A percentile compares a stretch with the other conserved stretches of the same genome.
Conservation (phyloP, 495 filamentous ascomycete species). For the Penicillium malachiteum region DNA sequence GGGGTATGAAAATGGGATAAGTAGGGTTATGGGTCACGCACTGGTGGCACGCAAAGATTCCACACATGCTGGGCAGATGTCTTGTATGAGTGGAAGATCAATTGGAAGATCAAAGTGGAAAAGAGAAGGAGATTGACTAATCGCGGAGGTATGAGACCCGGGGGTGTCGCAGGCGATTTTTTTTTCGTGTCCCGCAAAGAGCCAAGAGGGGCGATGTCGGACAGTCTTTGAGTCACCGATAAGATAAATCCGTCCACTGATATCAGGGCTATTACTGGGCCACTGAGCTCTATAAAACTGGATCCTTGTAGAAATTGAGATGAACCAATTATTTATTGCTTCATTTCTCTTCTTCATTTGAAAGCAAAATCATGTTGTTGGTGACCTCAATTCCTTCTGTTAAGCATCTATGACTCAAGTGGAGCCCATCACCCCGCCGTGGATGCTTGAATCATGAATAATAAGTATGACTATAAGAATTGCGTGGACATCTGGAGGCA, state of each 20-base stretch:
- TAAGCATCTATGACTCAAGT: no score
- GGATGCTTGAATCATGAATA: no score
- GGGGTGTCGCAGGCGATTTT: conserved; percentile 30
- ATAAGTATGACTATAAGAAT: no score
- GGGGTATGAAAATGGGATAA: conserved; percentile 7
- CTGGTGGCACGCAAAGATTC: conserved; percentile 95
- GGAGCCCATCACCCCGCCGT: no score
- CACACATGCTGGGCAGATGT: conserved; percentile 55
- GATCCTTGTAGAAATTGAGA: not conserved
- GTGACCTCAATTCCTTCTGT: no score
- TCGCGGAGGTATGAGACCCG: conserved; percentile 12
- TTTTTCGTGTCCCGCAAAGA: conserved; percentile 26
- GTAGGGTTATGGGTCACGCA: conserved; percentile 44
- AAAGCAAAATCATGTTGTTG: no score
- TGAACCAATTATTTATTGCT: no score
- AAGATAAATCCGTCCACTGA: conserved; percentile 35
- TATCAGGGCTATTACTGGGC: not conserved
- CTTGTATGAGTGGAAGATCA: conserved; percentile 12
- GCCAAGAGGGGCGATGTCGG: conserved; percentile 45
- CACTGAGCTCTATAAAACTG: not conserved
- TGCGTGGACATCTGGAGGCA: no score
- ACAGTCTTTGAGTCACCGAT: conserved; percentile 46
- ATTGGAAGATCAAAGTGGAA: conserved; percentile 8
- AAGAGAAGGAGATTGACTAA: conserved; percentile 24
- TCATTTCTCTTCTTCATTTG: no score